Evolutionary conservation across 495 filamentous ascomycete species (phyloP).

Genomic region (Choiromyces venosus): DNA sequence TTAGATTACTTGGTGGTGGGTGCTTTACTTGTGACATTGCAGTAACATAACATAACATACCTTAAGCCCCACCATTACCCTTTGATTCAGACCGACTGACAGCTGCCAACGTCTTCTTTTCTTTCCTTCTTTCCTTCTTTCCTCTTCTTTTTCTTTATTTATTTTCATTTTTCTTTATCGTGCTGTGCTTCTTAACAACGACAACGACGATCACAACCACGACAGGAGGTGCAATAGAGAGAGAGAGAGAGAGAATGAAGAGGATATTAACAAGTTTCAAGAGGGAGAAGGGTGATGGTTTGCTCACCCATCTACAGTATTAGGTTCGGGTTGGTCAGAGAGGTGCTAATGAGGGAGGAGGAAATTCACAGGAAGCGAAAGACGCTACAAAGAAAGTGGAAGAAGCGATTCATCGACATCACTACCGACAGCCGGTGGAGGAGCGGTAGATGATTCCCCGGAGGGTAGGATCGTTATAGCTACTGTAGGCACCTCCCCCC

Average conservation of each 20-base stretch:
- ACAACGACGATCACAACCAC: constrained; percentile 96
- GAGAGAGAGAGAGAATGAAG: constrained; percentile 43
- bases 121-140: neutral
- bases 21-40: neutral
- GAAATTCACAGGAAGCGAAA: constrained; percentile 4
- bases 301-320: too few species aligned
- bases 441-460: constrained; percentile 48
- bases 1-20: neutral
- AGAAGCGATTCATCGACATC: constrained; percentile 1
- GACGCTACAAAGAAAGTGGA: constrained; percentile 33
- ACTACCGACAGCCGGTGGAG: too few species aligned
- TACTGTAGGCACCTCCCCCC: constrained; percentile 46
- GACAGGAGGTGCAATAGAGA: constrained; percentile 63
- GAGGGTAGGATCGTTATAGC: constrained; percentile 50
- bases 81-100: neutral
- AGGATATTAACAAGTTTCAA: constrained; percentile 46
- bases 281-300: constrained; percentile 36
- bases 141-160: neutral
- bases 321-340: too few species aligned
- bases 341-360: neutral
- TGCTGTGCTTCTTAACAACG: too few species aligned
- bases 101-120: neutral
- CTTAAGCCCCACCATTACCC: neutral
- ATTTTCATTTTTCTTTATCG: too few species aligned
- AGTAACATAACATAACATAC: neutral